A percentile compares a stretch with the other conserved stretches of the same genome.
Conservation (phyloP, 1,284 basidiomycete species). For the Heterobasidion irregulare region DNA sequence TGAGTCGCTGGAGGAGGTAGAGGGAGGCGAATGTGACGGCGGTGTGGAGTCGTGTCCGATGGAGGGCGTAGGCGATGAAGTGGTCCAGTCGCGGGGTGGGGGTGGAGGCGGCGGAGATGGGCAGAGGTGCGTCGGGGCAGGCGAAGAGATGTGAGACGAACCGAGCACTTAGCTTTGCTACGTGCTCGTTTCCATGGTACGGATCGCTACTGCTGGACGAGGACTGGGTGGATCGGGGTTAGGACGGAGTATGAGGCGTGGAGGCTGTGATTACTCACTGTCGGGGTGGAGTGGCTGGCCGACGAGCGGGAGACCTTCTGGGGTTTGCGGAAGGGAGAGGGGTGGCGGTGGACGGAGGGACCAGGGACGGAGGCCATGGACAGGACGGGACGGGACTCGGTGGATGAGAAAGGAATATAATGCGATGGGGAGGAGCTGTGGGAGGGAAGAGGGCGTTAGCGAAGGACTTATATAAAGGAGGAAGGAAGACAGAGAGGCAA, state of each 20-base stretch:
- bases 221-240: slow-evolving; percentile 1
- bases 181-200: slow-evolving; percentile 75
- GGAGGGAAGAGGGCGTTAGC: background rate
- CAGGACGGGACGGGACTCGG: slow-evolving; percentile 3
- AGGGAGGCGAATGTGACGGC: slow-evolving; percentile 42
- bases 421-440: background rate
- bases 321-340: slow-evolving; percentile 20
- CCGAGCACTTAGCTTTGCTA: slow-evolving; percentile 21
- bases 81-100: slow-evolving; percentile 27
- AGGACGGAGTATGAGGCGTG: slow-evolving; percentile 5
- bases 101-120: slow-evolving; percentile 13
- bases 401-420: background rate
- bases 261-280: slow-evolving; percentile 4
- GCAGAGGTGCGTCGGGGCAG: slow-evolving; percentile 15
- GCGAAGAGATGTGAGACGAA: slow-evolving; percentile 31
- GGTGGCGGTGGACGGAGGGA: slow-evolving; percentile 20
- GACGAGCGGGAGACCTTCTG: slow-evolving; percentile 15
- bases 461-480: background rate
- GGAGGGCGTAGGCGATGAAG: slow-evolving; percentile 43
- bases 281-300: slow-evolving; percentile 10
- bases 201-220: slow-evolving; percentile 35
- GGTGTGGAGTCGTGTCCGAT: slow-evolving; percentile 40
- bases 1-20: slow-evolving; percentile 39
- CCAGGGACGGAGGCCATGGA: slow-evolving; percentile 23
- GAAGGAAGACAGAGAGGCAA: background rate